Conservation (phyloP, 306 rosid genomes). For the Boehmeria nivea region DNA sequence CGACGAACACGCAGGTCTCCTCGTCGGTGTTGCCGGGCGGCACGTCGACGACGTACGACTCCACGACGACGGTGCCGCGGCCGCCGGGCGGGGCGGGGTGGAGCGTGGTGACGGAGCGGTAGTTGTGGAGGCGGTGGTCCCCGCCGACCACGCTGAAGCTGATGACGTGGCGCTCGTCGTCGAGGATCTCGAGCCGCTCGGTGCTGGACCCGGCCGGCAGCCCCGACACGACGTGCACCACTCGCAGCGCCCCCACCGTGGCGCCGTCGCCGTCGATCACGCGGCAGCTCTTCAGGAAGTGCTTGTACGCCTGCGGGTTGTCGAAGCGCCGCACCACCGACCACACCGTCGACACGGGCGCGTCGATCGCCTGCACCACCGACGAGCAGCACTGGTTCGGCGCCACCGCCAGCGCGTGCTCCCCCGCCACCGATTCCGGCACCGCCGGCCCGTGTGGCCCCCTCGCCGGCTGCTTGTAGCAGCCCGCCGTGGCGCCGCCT, state of each 20-base stretch:
- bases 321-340: constrained; percentile 79
- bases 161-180: constrained; percentile 82
- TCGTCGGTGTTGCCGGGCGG: constrained; percentile 80
- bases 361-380: constrained; percentile 64
- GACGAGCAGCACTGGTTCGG: constrained; percentile 70
- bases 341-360: constrained; percentile 74
- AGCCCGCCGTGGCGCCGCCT: constrained; percentile 16
- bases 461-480: constrained; percentile 29
- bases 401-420: constrained; percentile 48
- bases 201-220: constrained; percentile 89
- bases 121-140: constrained; percentile 71
- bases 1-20: constrained; percentile 84
- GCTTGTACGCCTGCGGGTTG: constrained; percentile 84
- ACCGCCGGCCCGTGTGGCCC: constrained; percentile 8
- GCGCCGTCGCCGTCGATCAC: constrained; percentile 59
- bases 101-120: constrained; percentile 79
- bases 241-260: constrained; percentile 65
- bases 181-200: constrained; percentile 84
- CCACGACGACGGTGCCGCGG: constrained; percentile 66
- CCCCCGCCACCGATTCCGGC: constrained; percentile 39
- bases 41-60: constrained; percentile 82
- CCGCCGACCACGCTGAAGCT: constrained; percentile 95
- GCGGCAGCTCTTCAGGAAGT: constrained; percentile 84
- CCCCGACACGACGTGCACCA: constrained; percentile 73
- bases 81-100: constrained; percentile 39